phyloP scores from a whole-genome alignment of 768 basidiomycete genomes.

The Baorangia bicolor region DNA sequence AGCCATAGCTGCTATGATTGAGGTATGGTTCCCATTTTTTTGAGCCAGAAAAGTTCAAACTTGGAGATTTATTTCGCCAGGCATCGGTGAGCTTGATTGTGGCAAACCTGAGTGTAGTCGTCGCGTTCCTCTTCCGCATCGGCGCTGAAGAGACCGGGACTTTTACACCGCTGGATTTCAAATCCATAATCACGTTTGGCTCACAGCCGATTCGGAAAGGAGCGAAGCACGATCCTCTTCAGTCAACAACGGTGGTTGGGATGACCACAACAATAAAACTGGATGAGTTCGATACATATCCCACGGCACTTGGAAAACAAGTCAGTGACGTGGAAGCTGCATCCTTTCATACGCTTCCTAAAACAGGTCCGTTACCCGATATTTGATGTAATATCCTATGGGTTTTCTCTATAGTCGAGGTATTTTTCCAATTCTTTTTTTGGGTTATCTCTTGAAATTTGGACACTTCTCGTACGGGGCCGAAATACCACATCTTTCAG shows the following conservation, averaged over 20 bases:
- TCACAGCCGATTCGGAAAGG: not conserved
- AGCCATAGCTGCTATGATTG: not conserved
- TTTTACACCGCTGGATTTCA: not conserved
- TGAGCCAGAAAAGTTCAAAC: not conserved
- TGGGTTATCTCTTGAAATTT: too few relatives aligned
- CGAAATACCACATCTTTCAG: too few relatives aligned
- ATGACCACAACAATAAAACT: not conserved
- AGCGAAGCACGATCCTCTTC: too few relatives aligned
- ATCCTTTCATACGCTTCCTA: too few relatives aligned
- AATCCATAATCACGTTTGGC: not conserved
- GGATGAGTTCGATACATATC: not conserved
- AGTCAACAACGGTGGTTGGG: not conserved
- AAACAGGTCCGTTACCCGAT: too few relatives aligned
- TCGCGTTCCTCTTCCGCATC: conserved; percentile 9
- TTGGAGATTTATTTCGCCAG: not conserved
- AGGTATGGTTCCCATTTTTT: not conserved
- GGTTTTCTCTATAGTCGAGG: too few relatives aligned
- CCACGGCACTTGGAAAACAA: too few relatives aligned
- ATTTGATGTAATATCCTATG: too few relatives aligned
- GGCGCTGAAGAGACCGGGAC: not conserved
- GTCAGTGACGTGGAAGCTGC: too few relatives aligned
- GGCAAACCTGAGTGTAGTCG: too few relatives aligned
- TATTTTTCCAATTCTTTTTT: too few relatives aligned
- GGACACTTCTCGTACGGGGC: too few relatives aligned
- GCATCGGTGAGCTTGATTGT: conserved; percentile 1